Conservation (phyloP, 495 filamentous ascomycete genomes). For the Aspergillus conjunctus region DNA sequence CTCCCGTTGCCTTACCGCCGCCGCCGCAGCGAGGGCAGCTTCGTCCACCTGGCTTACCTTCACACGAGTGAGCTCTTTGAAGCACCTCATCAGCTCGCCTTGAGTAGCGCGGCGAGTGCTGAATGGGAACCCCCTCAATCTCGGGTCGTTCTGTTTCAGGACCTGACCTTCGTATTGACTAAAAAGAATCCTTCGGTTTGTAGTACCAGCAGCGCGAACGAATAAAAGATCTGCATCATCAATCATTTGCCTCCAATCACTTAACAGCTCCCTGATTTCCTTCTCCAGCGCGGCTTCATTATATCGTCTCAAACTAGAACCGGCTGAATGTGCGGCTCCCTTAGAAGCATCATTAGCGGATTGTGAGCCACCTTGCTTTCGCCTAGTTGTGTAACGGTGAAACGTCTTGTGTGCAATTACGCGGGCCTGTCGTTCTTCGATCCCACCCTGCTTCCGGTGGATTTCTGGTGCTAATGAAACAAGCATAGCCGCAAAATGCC, state of each 20-base stretch:
- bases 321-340: constrained; percentile 90
- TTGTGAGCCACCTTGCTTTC: constrained; percentile 95
- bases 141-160: constrained; percentile 74
- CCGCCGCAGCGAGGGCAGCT: constrained; percentile 52
- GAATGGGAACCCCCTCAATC: constrained; percentile 91
- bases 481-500: constrained; percentile 96
- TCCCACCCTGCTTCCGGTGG: constrained; percentile 67
- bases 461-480: constrained; percentile 82
- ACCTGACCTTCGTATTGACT: constrained; percentile 89
- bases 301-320: constrained; percentile 84
- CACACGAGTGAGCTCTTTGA: constrained; percentile 86
- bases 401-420: constrained; percentile 97
- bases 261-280: constrained; percentile 77
- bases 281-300: constrained; percentile 86
- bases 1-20: constrained; percentile 44
- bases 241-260: constrained; percentile 81
- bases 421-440: constrained; percentile 75
- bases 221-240: constrained; percentile 83
- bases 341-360: constrained; percentile 90
- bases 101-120: constrained; percentile 93
- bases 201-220: constrained; percentile 82
- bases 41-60: constrained; percentile 78
- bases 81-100: constrained; percentile 88
- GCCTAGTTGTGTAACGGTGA: constrained; percentile 92
- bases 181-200: constrained; percentile 83